Evolutionary conservation across 495 filamentous ascomycete genomes (phyloP), one percentile per base, ranked within the genome.

Genomic region (Penicillium coprophilum): DNA sequence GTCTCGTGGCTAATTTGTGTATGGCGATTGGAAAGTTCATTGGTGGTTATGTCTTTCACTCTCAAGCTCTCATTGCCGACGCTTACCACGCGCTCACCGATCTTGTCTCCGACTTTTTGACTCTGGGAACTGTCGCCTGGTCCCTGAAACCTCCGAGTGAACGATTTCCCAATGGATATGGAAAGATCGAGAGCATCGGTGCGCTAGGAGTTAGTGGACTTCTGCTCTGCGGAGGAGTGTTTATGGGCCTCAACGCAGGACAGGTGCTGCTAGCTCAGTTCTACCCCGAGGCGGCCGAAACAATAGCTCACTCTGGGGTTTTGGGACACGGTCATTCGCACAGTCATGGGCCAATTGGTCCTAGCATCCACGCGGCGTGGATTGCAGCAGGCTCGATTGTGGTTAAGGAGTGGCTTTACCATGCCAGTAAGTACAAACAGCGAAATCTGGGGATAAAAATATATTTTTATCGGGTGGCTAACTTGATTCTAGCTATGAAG

Each of bases 371-470:
- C 65, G 94, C 94, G 9, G 93, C 91, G 17, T 98, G 94, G 94
- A 72, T 98, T 21, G 94, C 94, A n/a, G 90, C 82, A 15, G 92
- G 89, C 4, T 94, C 90, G 2, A 95, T 98, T 48, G 71, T 89
- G 2, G 75, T 96, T 51, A 98, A 98, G 75, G 94, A 98, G 70
- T 98, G 92, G 89, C 76, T 98, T 27, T 98, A 97, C 67, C 87
- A 88, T 78, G 89, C 92, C 44, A 97, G 93, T 95, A 85, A 77
- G 91, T 80, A 41, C 41, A 32, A 11, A n/a, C 27, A 38, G 11
- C 20, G 34, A 6, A 27, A 20, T 20, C 4, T 40, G 17, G 17
- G 6, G 1, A 21, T 52, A n/a, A n/a, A n/a, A n/a, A 17, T 17
- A 3, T 38, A 32, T 46, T 20, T 53, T 20, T 53, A 15, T 57